Percentiles rank a stretch among this genome's conserved stretches.
Conservation (phyloP, 2,329 filamentous ascomycete species). For the Zymoseptoria brevis region DNA sequence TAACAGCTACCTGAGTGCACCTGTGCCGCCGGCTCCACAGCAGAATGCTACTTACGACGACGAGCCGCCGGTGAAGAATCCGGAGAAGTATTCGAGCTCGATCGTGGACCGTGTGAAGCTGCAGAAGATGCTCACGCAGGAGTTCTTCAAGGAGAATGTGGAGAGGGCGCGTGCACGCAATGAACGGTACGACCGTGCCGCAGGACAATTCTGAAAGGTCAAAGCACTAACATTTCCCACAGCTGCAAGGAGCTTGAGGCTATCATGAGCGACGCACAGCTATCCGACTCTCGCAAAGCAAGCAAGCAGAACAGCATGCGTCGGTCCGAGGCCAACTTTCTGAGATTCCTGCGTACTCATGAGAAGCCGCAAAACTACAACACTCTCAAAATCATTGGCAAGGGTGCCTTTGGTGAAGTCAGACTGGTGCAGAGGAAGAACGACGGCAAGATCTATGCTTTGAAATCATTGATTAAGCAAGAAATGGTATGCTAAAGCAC, state of each 20-base stretch:
- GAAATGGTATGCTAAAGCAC: conserved; percentile 61
- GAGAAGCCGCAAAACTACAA: conserved; percentile 91
- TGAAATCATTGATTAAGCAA: conserved; percentile 97
- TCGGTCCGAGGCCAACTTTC: conserved; percentile 82
- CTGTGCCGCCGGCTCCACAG: conserved; percentile 44
- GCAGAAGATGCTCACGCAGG: conserved; percentile 57
- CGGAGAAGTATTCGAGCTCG: conserved; percentile 81
- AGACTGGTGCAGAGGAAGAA: conserved; percentile 94
- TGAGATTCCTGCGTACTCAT: conserved; percentile 88
- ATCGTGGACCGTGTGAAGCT: conserved; percentile 66
- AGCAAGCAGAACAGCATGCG: conserved; percentile 78
- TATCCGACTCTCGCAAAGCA: conserved; percentile 68
- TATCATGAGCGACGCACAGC: conserved; percentile 67
- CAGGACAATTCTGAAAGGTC: background rate
- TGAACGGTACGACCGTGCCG: conserved; percentile 58
- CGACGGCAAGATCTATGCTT: conserved; percentile 93
- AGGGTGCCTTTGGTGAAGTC: conserved; percentile 97
- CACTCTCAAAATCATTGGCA: conserved; percentile 96
- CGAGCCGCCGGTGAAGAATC: conserved; percentile 67
- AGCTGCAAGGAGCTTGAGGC: conserved; percentile 90
- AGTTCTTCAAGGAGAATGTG: conserved; percentile 97
- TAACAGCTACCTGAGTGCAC: conserved; percentile 59
- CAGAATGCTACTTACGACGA: conserved; percentile 44
- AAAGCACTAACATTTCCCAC: conserved; percentile 7
- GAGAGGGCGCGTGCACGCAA: conserved; percentile 93